Evolutionary conservation across 2,329 filamentous ascomycete genomes (phyloP).

Genomic region (Epichloe hybrida): DNA sequence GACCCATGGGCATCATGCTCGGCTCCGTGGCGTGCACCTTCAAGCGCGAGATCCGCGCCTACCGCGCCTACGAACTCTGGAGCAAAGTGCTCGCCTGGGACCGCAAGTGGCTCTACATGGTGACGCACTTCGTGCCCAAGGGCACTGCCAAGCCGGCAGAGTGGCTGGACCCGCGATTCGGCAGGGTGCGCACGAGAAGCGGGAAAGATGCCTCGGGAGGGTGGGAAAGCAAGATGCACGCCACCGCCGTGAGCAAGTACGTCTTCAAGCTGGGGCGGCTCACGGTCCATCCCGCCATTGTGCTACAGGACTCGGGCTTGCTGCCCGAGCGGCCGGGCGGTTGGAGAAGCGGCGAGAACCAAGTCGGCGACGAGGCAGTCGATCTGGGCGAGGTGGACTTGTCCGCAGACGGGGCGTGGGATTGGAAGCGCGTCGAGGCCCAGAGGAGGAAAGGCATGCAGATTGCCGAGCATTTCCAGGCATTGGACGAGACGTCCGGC

Average conservation of each 20-base stretch:
- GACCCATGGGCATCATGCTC: slow-evolving; percentile 49
- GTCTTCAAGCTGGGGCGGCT: slow-evolving; percentile 71
- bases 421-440: slow-evolving; percentile 44
- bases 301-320: slow-evolving; percentile 58
- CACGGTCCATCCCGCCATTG: slow-evolving; percentile 69
- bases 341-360: slow-evolving; percentile 35
- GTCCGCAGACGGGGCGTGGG: slow-evolving; percentile 30
- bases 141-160: slow-evolving; percentile 41
- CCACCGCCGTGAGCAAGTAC: slow-evolving; percentile 64
- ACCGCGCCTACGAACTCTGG: slow-evolving; percentile 61
- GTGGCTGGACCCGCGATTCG: slow-evolving; percentile 36
- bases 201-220: slow-evolving; percentile 23
- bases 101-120: slow-evolving; percentile 66
- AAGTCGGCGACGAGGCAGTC: slow-evolving; percentile 5
- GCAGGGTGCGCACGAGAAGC: slow-evolving; percentile 27
- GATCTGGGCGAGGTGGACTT: slow-evolving; percentile 15
- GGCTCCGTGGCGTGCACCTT: slow-evolving; percentile 64
- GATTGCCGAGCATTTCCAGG: slow-evolving; percentile 41
- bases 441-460: slow-evolving; percentile 41
- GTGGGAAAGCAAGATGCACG: slow-evolving; percentile 53
- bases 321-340: slow-evolving; percentile 61
- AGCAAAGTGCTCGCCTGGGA: slow-evolving; percentile 61
- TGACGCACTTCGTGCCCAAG: slow-evolving; percentile 58
- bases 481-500: slow-evolving; percentile 38
- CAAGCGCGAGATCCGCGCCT: slow-evolving; percentile 58